Conservation (phyloP, 768 basidiomycete genomes). For the Mycena maculata region DNA sequence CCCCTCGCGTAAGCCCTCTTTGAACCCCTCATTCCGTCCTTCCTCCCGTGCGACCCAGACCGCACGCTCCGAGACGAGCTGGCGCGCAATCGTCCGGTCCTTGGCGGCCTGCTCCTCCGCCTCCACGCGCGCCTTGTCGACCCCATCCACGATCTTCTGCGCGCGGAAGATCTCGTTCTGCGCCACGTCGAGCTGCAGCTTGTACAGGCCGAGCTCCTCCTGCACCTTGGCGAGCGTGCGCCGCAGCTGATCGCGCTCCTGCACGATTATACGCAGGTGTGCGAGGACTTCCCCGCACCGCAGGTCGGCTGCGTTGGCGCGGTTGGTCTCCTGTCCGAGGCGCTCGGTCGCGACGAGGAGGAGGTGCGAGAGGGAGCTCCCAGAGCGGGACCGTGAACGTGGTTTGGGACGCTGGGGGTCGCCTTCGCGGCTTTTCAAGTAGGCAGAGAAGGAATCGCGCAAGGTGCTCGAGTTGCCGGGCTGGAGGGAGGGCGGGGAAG, state of each 20-base stretch:
- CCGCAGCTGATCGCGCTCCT: slow-evolving; percentile 45
- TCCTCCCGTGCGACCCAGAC: slow-evolving; percentile 68
- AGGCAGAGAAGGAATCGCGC: slow-evolving; percentile 16
- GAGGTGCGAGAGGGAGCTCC: slow-evolving; percentile 29
- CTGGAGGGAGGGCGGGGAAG: neutral
- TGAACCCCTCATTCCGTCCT: slow-evolving; percentile 63
- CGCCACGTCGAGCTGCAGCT: slow-evolving; percentile 67
- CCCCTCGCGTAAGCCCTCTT: slow-evolving; percentile 53
- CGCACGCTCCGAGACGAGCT: slow-evolving; percentile 61
- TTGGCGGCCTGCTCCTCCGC: slow-evolving; percentile 66
- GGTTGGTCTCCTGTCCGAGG: slow-evolving; percentile 47
- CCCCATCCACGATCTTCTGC: slow-evolving; percentile 58
- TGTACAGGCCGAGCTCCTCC: slow-evolving; percentile 68
- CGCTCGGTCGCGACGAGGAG: slow-evolving; percentile 32
- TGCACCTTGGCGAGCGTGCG: slow-evolving; percentile 45
- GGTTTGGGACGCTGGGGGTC: slow-evolving; percentile 12
- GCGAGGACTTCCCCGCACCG: slow-evolving; percentile 46
- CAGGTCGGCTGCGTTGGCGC: slow-evolving; percentile 53
- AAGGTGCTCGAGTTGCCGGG: slow-evolving; percentile 14
- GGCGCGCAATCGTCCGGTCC: slow-evolving; percentile 62
- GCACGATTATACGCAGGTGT: slow-evolving; percentile 46
- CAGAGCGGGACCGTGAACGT: slow-evolving; percentile 27
- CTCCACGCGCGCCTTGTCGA: slow-evolving; percentile 66
- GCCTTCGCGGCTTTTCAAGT: slow-evolving; percentile 9
- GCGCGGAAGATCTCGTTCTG: slow-evolving; percentile 68